Evolutionary conservation across 371 early-diverging fungal species (phyloP), one percentile per base, ranked within the genome.

Genomic region (Coemansia sp.): DNA sequence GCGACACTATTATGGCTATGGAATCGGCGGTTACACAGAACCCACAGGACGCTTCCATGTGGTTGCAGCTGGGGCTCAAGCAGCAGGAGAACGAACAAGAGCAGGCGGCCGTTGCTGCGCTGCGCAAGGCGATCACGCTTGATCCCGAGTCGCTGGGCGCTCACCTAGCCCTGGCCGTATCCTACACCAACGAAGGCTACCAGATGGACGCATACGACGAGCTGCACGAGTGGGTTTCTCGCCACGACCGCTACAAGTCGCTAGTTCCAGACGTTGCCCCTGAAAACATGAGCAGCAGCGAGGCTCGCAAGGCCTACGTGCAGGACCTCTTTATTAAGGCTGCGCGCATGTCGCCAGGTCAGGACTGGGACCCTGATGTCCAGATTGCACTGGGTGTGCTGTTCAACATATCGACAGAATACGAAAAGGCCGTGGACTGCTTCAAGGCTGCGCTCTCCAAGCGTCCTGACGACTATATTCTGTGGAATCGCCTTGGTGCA

Each of bases 61-160:
- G 98, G 98, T 84, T 88, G 63, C 77, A 85, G 65, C 85, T 98
- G 1, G 98, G 98, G 24, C 79, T 90, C 19, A 83, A 87, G 44
- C 98, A 98, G 70, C 95, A 95, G 59, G 97, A 98, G 73, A 97
- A 96, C 69, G 98, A 98, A 78, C 90, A 93, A 40, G 98, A 98
- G 69, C 83, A 80, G 1, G 86, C 90, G 7, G 97, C 98, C 0
- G 94, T 98, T 66, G 90, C 93, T 0, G 94, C 97, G 0, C 78
- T 98, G 32, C 85, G 88, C 24, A 88, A 89, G 59, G 92, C 95
- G 3, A 87, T 92, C 3, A 78, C 83, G 24, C 67, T 90, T n/a
- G 87, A 95, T 64, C 91, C 95, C 0, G 67, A 78, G 17, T 71
- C 85, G 17, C 66, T 89, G 28, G 91, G 93, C 60, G 91, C 91